phyloP scores from a whole-genome alignment of 73 alveolate genomes.

The Paramecium sonneborni region DNA sequence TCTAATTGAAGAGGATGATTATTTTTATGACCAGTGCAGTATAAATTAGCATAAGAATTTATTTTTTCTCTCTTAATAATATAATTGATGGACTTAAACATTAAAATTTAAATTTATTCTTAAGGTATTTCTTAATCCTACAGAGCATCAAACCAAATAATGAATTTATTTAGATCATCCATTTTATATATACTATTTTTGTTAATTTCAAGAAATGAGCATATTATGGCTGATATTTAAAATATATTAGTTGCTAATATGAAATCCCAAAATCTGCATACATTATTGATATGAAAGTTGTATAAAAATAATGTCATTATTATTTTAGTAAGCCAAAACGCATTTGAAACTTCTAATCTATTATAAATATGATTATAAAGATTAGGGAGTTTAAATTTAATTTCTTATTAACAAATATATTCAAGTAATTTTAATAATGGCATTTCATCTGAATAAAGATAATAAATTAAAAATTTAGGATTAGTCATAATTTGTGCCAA shows the following conservation, averaged over 20 bases:
- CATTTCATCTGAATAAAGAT: neutral
- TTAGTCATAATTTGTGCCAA: neutral
- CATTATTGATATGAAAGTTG: neutral
- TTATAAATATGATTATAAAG: neutral
- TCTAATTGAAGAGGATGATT: neutral
- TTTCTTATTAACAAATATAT: neutral
- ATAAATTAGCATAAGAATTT: neutral
- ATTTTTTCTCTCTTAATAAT: neutral
- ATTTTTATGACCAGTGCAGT: neutral
- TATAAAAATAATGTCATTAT: conserved; percentile 37
- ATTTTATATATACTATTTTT: neutral
- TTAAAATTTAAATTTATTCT: neutral
- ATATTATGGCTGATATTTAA: neutral
- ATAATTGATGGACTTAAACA: neutral
- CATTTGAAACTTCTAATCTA: neutral
- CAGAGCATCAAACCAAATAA: neutral
- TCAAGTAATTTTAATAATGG: conserved; percentile 1
- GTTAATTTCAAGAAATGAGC: neutral
- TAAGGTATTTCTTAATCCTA: neutral
- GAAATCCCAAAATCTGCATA: conserved; percentile 42
- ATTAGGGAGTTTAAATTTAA: neutral
- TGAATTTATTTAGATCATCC: neutral
- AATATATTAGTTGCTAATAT: neutral
- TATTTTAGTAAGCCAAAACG: conserved; percentile 41
- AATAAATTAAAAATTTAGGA: neutral